A percentile compares a stretch with the other conserved stretches of the same genome.
Conservation (phyloP, 495 filamentous ascomycete genomes). For the Aspergillus nidulans region DNA sequence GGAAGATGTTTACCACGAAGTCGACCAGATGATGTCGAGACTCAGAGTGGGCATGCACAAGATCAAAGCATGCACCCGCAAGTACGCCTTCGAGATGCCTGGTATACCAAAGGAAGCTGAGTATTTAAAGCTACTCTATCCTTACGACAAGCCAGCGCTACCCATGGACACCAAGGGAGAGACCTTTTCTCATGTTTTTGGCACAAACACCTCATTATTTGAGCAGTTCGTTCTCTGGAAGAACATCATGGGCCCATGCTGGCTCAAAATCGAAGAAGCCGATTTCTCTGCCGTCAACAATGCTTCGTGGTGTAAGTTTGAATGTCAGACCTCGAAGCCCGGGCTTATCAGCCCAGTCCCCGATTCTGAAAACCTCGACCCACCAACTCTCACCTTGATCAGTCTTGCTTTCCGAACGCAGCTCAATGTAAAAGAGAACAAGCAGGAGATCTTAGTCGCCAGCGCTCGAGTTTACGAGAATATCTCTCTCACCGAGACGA, state of each 20-base stretch:
- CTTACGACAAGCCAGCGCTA: constrained; percentile 72
- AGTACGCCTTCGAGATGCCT: constrained; percentile 92
- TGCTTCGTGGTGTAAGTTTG: constrained; percentile 94
- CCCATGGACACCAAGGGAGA: constrained; percentile 70
- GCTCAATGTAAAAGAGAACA: constrained; percentile 90
- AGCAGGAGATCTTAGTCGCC: constrained; percentile 87
- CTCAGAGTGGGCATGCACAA: constrained; percentile 83
- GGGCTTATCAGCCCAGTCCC: constrained; percentile 62
- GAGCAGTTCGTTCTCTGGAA: constrained; percentile 99
- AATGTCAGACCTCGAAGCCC: constrained; percentile 75
- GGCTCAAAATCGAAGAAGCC: constrained; percentile 81
- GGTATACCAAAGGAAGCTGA: constrained; percentile 83
- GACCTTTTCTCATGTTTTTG: constrained; percentile 93
- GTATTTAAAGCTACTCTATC: constrained; percentile 90
- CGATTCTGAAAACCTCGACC: constrained; percentile 72
- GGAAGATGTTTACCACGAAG: constrained; percentile 85
- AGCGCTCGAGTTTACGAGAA: constrained; percentile 91
- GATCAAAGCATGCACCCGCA: constrained; percentile 82
- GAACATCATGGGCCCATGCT: constrained; percentile 97
- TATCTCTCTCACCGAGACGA: constrained; percentile 81
- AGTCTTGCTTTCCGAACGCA: constrained; percentile 83
- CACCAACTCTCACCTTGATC: constrained; percentile 89
- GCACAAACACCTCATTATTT: constrained; percentile 88
- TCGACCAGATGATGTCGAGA: constrained; percentile 77
- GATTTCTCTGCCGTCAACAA: constrained; percentile 84